Percentiles rank a stretch among this genome's conserved stretches.
These are phyloP conservation scores for Zygosaccharomyces lentus DNA, from an alignment of 805 yeast genomes.

Conservation along the genomic window DNA sequence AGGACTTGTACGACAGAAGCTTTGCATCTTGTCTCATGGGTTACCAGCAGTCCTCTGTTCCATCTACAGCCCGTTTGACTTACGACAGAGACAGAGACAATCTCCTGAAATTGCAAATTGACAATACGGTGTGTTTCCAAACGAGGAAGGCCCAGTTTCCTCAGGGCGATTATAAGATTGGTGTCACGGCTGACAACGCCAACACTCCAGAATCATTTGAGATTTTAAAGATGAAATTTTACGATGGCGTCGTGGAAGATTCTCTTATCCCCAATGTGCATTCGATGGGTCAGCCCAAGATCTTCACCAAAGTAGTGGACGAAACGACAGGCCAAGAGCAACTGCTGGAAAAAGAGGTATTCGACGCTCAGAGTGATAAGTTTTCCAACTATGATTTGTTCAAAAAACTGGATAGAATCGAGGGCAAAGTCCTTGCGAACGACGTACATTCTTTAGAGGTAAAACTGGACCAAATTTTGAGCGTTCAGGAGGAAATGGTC, in stretches of 20 bases:
- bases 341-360: conserved; percentile 28
- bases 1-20: conserved; percentile 32
- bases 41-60: conserved; percentile 67
- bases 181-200: conserved; percentile 49
- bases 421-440: conserved; percentile 35
- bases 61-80: conserved; percentile 61
- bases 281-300: conserved; percentile 43
- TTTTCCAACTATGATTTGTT: conserved; percentile 26
- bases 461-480: conserved; percentile 23
- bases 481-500: conserved; percentile 24
- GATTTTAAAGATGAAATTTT: conserved; percentile 54
- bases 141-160: conserved; percentile 52
- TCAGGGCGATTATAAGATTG: conserved; percentile 41
- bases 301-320: conserved; percentile 40
- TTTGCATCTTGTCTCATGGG: conserved; percentile 55
- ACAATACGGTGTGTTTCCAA: conserved; percentile 66
- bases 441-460: conserved; percentile 29
- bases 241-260: conserved; percentile 49
- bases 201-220: conserved; percentile 57
- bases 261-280: conserved; percentile 55
- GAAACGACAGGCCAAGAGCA: conserved; percentile 35
- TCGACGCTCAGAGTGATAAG: conserved; percentile 22
- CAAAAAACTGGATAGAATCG: conserved; percentile 31
- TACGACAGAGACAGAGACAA: conserved; percentile 43
- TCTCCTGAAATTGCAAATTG: conserved; percentile 61